phyloP scores from a whole-genome alignment of 495 filamentous ascomycete genomes.

The Tricharina praecox region DNA sequence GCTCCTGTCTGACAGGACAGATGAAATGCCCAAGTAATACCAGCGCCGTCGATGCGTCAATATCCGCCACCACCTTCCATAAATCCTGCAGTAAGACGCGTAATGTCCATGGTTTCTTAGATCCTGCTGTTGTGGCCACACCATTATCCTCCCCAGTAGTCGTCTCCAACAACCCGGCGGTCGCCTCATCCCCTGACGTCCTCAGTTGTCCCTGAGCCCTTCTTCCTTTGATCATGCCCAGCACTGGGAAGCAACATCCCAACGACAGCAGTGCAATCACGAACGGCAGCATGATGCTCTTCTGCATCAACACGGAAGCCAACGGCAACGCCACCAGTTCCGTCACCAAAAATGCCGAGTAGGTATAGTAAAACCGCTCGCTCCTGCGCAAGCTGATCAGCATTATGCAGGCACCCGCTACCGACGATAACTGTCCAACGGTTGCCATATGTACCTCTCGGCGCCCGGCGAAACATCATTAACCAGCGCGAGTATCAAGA shows the following conservation, averaged over 20 bases:
- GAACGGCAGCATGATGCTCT: background rate
- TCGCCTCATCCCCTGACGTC: too few relatives aligned
- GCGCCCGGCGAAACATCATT: background rate
- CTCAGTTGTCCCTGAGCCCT: background rate
- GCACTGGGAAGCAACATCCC: background rate
- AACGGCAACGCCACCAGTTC: conserved; percentile 5
- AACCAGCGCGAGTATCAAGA: conserved; percentile 7
- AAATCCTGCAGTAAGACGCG: background rate
- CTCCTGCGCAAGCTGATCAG: background rate
- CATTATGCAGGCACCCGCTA: too few relatives aligned
- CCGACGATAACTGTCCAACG: too few relatives aligned
- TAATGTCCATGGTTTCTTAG: too few relatives aligned
- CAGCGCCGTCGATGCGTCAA: too few relatives aligned
- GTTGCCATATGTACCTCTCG: too few relatives aligned
- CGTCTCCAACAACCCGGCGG: too few relatives aligned
- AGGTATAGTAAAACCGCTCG: conserved; percentile 8
- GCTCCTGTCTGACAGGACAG: conserved; percentile 7
- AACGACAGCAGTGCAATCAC: conserved; percentile 1
- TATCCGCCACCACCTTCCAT: background rate
- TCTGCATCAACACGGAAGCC: background rate
- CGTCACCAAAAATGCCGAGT: conserved; percentile 6
- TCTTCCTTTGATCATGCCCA: background rate
- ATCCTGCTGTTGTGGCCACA: too few relatives aligned
- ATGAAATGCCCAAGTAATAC: conserved; percentile 6
- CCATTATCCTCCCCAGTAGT: too few relatives aligned